phyloP scores from a whole-genome alignment of 106 monocot species.

The Acanthochlamys bracteata region DNA sequence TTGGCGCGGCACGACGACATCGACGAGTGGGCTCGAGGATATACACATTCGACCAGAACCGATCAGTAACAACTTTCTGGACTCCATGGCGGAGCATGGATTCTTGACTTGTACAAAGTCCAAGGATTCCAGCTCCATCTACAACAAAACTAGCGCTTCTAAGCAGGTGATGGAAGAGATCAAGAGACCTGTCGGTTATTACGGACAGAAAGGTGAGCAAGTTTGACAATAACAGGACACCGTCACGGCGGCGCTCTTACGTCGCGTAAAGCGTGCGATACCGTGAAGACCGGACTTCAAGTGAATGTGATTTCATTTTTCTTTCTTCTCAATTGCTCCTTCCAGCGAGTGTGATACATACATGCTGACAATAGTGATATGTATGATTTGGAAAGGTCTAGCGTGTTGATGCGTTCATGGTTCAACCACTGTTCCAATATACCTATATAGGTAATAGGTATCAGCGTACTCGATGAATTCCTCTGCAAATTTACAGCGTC shows the following conservation, averaged over 20 bases:
- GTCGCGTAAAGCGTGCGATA: constrained; percentile 53
- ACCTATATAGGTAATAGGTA: no score
- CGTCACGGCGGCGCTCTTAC: constrained; percentile 77
- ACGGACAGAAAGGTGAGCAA: constrained; percentile 41
- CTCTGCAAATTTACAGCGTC: no score
- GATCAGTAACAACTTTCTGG: not conserved
- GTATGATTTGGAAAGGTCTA: no score
- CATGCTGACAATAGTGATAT: no score
- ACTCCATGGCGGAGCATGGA: constrained; percentile 50
- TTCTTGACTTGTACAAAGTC: constrained; percentile 58
- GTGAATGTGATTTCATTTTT: constrained; percentile 39
- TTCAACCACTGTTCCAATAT: no score
- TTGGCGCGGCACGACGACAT: constrained; percentile 54
- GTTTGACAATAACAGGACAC: constrained; percentile 70
- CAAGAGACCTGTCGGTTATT: constrained; percentile 25
- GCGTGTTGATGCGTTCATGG: no score
- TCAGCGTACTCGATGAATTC: no score
- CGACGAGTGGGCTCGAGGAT: constrained; percentile 56
- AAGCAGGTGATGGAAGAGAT: constrained; percentile 66
- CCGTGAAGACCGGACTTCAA: constrained; percentile 17
- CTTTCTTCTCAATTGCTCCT: no score
- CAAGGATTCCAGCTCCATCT: constrained; percentile 25
- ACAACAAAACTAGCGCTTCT: constrained; percentile 53
- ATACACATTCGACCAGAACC: constrained; percentile 28
- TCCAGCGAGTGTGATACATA: no score